Base-by-base conservation (phyloP, 441 rosid species). In the Jatropha podagrica region DNA sequence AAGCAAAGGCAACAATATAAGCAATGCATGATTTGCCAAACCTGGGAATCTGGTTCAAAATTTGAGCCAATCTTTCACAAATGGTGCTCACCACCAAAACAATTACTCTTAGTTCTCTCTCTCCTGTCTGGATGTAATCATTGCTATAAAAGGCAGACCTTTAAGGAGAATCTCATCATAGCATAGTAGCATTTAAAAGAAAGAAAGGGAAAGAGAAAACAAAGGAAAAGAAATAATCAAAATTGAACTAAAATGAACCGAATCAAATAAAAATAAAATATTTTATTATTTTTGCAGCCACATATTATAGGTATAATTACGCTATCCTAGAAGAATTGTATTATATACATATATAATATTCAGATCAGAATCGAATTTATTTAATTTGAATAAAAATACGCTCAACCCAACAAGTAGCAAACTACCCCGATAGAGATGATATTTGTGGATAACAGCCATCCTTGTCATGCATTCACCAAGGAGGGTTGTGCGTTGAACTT, bases 111-210 rank as follows among this genome's bases (percentile, higher is more conserved):
- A 13, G 9, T 23, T 23, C 32, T 37, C 10, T 38, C 66, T 32
- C 48, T 48, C 26, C 40, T 46, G 48, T 27, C 58, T 52, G 76
- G 65, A 73, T 62, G 48, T 13, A 52, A 78, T 68, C 51, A 60
- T 61, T 54, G 23, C 37, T 68, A 61, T 54, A 14, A 73, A 56
- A 32, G 44, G 14, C 7, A 20, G 5, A 14, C 37, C 23, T 44
- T 61, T 27, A 13, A 68, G 48, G 59, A 74, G 77, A 78, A 74
- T 78, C 71, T 61, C 42, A 78, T 78, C 66, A 78, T 69, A 61
- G 26, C 61, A 74, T 63, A 27, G 9, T 69, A 52, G 38, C 61
- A 69, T 63, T 42, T 13, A 32, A 51, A 23, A 6, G 23, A n/a
- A 69, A 68, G 42, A 7, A 10, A 60, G 5, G 26, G 20, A 70